Conservation (phyloP, 441 rosid species). For the Metrosideros polymorpha region DNA sequence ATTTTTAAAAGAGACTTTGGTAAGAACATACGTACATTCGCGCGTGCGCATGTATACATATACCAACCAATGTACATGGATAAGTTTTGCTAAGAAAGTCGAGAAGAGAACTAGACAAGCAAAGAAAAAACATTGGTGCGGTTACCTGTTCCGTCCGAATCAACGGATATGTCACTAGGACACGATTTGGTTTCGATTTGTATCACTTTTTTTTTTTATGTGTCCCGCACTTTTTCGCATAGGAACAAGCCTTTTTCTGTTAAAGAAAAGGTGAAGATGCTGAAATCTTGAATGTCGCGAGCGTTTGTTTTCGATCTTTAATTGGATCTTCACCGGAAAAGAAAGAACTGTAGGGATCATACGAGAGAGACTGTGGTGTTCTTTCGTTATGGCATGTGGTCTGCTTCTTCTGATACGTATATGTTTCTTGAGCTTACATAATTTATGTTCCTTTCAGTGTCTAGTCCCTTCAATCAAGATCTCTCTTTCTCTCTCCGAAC, state of each 20-base stretch:
- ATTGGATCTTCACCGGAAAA: background rate
- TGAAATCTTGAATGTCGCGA: background rate
- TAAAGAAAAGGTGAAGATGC: background rate
- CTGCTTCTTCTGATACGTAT: background rate
- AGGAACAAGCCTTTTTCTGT: background rate
- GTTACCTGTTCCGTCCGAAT: background rate
- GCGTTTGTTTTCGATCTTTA: background rate
- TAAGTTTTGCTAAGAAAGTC: background rate
- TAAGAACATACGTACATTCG: no score
- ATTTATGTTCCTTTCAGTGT: no score
- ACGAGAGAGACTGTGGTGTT: background rate
- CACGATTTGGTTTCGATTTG: background rate
- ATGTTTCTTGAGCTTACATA: background rate
- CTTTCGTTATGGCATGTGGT: background rate
- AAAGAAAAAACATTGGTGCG: background rate
- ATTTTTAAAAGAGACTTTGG: background rate
- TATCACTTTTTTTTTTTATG: background rate
- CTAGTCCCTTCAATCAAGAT: no score
- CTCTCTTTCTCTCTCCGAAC: background rate
- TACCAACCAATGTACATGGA: background rate
- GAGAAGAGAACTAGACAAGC: background rate
- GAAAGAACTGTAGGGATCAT: background rate
- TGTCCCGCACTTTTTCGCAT: background rate
- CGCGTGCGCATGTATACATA: background rate
- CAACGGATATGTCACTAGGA: background rate